Base-by-base conservation (phyloP, 441 rosid genomes). In the Rhodomyrtus psidioides region DNA sequence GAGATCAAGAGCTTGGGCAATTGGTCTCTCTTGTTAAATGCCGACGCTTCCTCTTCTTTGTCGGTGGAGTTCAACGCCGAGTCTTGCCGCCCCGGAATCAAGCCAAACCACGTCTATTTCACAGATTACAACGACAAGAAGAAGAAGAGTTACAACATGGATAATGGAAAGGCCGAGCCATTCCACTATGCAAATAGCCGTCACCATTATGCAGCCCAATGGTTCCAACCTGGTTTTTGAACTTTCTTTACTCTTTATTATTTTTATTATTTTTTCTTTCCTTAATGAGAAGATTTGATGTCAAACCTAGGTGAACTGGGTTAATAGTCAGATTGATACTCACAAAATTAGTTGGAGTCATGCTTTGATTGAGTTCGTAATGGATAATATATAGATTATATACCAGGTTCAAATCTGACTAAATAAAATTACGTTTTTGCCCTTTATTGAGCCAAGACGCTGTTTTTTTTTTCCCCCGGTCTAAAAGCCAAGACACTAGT, bases 261-360 rank as follows among this genome's bases (percentile, higher is more conserved):
- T 1, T 13, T 1, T 58, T 0, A 12, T 6, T 13, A 1, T 26
- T 12, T 57, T 27, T n/a, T 6, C 7, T 15, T 5, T 15, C 55
- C 7, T 53, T 53, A 16, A 6, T 53, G 15, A 13, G 51, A 49
- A 49, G 51, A 49, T 49, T 49, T 49, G 51, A 49, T 49, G 12
- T 49, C 12, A 49, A 49, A 49, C 51, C 51, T 49, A 49, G 51
- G 51, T 9, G 51, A 49, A 49, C 51, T 9, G 51, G 51, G 51
- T 8, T 46, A 49, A 49, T 10, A 49, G 51, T 10, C 51, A 9
- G 51, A 49, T 49, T 9, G 51, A 49, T 49, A 49, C 51, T 49
- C 51, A 49, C 51, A 9, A 49, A 49, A 49, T 49, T 49, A 49
- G 51, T 10, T 49, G 51, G n/a, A 49, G 51, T 49, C 51, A 49